Conservation (phyloP, 768 basidiomycete species). For the Auricularia sp. region DNA sequence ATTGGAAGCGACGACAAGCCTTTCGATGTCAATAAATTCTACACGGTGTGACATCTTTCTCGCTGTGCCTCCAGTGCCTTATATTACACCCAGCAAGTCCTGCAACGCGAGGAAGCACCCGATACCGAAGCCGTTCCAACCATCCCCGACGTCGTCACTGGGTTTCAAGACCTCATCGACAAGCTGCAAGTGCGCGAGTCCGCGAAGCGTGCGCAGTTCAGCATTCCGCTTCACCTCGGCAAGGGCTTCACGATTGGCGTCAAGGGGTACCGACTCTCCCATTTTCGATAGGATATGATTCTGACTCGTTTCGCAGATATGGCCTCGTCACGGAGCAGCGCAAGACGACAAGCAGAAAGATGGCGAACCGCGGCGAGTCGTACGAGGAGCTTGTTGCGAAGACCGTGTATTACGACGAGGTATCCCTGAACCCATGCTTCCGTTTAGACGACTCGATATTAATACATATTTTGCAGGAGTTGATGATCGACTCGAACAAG, state of each 20-base stretch:
- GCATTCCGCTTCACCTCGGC: slow-evolving; percentile 69
- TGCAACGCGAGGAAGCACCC: slow-evolving; percentile 46
- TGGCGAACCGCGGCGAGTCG: slow-evolving; percentile 64
- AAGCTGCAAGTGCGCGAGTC: slow-evolving; percentile 74
- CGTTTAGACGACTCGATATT: slow-evolving; percentile 10
- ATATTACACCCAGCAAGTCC: slow-evolving; percentile 39
- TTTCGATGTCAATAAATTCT: slow-evolving; percentile 71
- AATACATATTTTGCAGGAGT: slow-evolving; percentile 16
- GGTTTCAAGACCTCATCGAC: slow-evolving; percentile 17
- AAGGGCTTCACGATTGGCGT: slow-evolving; percentile 66
- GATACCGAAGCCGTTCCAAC: slow-evolving; percentile 41
- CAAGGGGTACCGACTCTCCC: slow-evolving; percentile 46
- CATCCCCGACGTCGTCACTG: slow-evolving; percentile 65
- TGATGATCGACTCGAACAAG: slow-evolving; percentile 29
- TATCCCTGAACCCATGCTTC: slow-evolving; percentile 15
- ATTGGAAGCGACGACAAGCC: slow-evolving; percentile 57
- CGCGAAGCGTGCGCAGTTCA: slow-evolving; percentile 76
- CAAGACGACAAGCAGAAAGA: slow-evolving; percentile 74
- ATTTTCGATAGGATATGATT: background rate
- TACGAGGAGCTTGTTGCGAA: slow-evolving; percentile 67
- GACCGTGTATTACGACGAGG: slow-evolving; percentile 73
- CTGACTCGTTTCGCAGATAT: slow-evolving; percentile 44
- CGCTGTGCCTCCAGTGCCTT: background rate
- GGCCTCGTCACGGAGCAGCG: slow-evolving; percentile 81
- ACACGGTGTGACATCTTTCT: slow-evolving; percentile 43